Evolutionary conservation across 2,329 filamentous ascomycete species (phyloP), one percentile per base, ranked within the genome.

Genomic region (Xylariaceae sp.): DNA sequence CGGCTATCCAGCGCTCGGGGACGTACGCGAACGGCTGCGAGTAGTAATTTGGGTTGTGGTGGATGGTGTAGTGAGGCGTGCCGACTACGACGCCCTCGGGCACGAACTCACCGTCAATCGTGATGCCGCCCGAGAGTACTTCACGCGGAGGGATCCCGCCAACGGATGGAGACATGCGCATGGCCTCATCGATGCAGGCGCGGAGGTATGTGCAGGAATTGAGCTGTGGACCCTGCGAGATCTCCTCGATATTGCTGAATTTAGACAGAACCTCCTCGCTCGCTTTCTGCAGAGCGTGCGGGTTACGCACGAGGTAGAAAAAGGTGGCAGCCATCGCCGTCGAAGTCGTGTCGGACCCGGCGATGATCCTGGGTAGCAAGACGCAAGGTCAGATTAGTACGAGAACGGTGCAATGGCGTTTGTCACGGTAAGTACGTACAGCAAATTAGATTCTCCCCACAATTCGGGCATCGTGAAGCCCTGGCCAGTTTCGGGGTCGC

Each of bases 281-380:
- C 2, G 72, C 79, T 49, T 69, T 75, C 19, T 71, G 64, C 2
- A 85, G 71, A 0, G 76, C 75, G 0, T 65, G 62, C 0, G 76
- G 71, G 69, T 75, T 76, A 53, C 80, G 80, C 30, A 77, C 76
- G 16, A 86, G 78, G 68, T 86, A 85, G 70, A 85, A 86, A 10
- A 85, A 62, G 0, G 81, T 82, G 1, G 80, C 79, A 3, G 83
- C 79, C 76, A 84, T 73, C 69, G 84, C 83, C 1, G 84, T 88
- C 0, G 84, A 86, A 1, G 85, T 88, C 0, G 86, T 89, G 65
- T 89, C 86, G 26, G 84, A 85, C 30, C 85, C 85, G 9, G 84
- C 85, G 58, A 87, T 86, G 72, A 88, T 86, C 8, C 77, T 80
- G 32, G 1, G 18, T 1, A 15, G 43, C 3, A 12, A 10, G 37